A percentile compares a stretch with the other conserved stretches of the same genome.
Evolutionary conservation across 1,284 basidiomycete genomes (phyloP).

Genomic region (Kalmanozyma brasiliensis): DNA sequence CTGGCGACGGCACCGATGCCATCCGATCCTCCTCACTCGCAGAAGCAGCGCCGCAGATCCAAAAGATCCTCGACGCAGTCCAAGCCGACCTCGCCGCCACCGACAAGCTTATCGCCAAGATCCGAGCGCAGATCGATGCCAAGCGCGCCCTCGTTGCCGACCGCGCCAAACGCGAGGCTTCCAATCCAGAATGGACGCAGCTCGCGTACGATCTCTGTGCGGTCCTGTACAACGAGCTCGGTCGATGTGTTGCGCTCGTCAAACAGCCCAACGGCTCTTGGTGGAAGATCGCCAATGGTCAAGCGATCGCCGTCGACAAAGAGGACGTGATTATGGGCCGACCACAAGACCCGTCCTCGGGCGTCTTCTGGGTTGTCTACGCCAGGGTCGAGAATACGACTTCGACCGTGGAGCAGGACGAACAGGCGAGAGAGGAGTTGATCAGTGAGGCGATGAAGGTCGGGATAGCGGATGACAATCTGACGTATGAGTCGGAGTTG

Average conservation of each 20-base stretch:
- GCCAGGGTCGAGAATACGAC: constrained; percentile 8
- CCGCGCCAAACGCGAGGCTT: constrained; percentile 29
- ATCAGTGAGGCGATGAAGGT: constrained; percentile 21
- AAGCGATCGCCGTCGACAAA: constrained; percentile 5
- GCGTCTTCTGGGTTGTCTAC: constrained; percentile 45
- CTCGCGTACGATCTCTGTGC: constrained; percentile 41
- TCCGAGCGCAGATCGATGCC: constrained; percentile 23
- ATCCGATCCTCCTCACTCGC: constrained; percentile 20
- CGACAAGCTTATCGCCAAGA: constrained; percentile 23
- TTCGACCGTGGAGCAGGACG: neutral
- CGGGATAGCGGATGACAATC: constrained; percentile 42
- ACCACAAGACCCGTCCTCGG: constrained; percentile 15
- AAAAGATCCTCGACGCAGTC: constrained; percentile 22
- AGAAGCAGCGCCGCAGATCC: constrained; percentile 36
- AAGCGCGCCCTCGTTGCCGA: constrained; percentile 24
- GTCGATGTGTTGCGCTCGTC: constrained; percentile 20
- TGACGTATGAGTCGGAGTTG: constrained; percentile 48
- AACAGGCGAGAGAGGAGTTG: constrained; percentile 5
- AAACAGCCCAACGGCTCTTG: constrained; percentile 32
- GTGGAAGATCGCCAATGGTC: constrained; percentile 31
- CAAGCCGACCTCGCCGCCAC: constrained; percentile 27
- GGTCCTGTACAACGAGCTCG: constrained; percentile 32
- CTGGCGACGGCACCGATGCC: constrained; percentile 8
- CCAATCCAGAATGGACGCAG: constrained; percentile 39
- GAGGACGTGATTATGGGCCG: constrained; percentile 38